Conservation (phyloP, 2,329 filamentous ascomycete species). For the Chaetomiaceae sp. region DNA sequence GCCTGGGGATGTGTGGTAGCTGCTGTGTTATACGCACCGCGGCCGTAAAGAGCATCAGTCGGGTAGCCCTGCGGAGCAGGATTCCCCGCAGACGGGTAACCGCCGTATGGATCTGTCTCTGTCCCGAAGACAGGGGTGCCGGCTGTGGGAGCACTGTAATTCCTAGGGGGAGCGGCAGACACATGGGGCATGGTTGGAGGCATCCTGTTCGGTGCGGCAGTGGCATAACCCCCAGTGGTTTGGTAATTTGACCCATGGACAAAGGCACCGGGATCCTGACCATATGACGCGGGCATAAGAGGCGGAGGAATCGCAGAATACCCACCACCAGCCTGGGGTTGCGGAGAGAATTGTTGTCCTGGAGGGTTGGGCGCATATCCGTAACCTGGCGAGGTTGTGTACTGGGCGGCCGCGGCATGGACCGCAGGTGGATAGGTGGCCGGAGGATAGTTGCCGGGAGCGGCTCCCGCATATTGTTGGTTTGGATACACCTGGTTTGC, state of each 20-base stretch:
- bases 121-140: constrained; percentile 19
- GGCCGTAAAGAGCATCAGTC: constrained; percentile 53
- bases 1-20: constrained; percentile 24
- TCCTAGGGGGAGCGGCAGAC: constrained; percentile 22
- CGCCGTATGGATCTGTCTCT: constrained; percentile 30
- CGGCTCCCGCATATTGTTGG: constrained; percentile 21
- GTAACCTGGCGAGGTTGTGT: constrained; percentile 13
- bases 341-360: constrained; percentile 24
- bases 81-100: constrained; percentile 18
- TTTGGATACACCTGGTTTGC: constrained; percentile 18
- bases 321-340: constrained; percentile 23
- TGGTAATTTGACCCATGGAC: constrained; percentile 25
- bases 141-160: constrained; percentile 15
- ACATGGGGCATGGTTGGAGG: constrained; percentile 31
- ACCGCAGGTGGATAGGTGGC: constrained; percentile 15
- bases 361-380: constrained; percentile 18
- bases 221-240: constrained; percentile 17
- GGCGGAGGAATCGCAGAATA: constrained; percentile 23
- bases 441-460: constrained; percentile 29
- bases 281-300: constrained; percentile 25
- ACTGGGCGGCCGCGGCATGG: constrained; percentile 13
- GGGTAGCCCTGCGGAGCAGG: constrained; percentile 39
- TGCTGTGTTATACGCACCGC: constrained; percentile 52
- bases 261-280: constrained; percentile 26
- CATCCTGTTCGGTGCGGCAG: constrained; percentile 19